Conservation (phyloP, 768 basidiomycete genomes). For the Gloeophyllum trabeum region DNA sequence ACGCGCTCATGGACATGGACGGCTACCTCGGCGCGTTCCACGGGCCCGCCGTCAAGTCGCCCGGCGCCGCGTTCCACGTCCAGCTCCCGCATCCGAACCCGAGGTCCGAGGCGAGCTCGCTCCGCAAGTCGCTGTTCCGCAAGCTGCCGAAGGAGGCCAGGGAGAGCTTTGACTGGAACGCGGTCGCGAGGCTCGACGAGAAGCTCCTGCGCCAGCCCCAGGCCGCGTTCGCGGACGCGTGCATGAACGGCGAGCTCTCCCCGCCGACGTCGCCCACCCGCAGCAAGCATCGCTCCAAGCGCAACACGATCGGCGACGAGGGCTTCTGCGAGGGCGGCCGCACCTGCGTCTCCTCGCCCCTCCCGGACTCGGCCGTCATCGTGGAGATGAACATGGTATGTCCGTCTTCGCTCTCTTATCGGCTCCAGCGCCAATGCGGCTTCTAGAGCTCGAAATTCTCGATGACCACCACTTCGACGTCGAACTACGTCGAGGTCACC, state of each 20-base stretch:
- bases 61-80: too few relatives aligned
- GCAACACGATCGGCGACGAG: conserved; percentile 15
- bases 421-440: background rate
- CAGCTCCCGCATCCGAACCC: too few relatives aligned
- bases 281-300: too few relatives aligned
- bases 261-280: too few relatives aligned
- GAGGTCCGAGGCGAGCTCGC: too few relatives aligned
- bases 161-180: conserved; percentile 5
- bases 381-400: conserved; percentile 17
- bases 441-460: background rate
- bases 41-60: background rate
- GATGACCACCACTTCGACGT: conserved; percentile 23
- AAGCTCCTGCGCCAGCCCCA: too few relatives aligned
- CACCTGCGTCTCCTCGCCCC: background rate
- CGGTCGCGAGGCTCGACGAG: too few relatives aligned
- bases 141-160: conserved; percentile 1
- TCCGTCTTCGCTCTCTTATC: conserved; percentile 12
- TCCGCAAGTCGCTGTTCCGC: too few relatives aligned
- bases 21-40: conserved; percentile 1
- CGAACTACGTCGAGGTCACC: conserved; percentile 20
- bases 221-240: too few relatives aligned
- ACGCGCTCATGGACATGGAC: conserved; percentile 12
- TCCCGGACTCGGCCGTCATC: conserved; percentile 11
- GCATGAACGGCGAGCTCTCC: too few relatives aligned
- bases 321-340: conserved; percentile 14